Percentiles rank a stretch among this genome's conserved stretches.
phyloP scores from a whole-genome alignment of 192 early-diverging fungal genomes.

The Gonapodya prolifera region DNA sequence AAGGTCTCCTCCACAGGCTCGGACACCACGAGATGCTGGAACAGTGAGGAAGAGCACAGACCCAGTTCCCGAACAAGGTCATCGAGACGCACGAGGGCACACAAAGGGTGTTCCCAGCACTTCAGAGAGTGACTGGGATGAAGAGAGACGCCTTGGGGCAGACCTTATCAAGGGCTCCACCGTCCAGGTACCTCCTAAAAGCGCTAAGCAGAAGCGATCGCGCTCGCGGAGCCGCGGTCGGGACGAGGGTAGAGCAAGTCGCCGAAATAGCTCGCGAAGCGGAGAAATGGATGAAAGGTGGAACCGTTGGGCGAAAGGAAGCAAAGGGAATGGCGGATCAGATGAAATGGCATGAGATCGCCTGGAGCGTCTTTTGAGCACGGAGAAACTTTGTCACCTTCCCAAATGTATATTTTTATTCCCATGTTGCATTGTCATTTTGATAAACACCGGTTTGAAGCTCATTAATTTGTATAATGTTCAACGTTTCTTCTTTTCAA shows the following conservation, averaged over 20 bases:
- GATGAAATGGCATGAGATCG: background rate
- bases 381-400: background rate
- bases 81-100: background rate
- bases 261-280: background rate
- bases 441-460: background rate
- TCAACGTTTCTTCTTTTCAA: background rate
- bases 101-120: background rate
- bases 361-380: background rate
- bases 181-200: background rate
- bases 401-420: background rate
- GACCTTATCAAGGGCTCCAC: background rate
- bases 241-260: background rate
- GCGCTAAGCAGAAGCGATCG: background rate
- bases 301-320: background rate
- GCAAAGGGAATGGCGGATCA: background rate
- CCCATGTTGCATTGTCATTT: background rate
- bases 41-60: background rate
- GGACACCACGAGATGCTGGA: background rate
- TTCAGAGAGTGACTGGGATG: background rate
- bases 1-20: background rate
- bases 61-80: background rate
- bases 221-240: background rate
- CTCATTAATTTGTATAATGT: background rate
- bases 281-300: background rate
- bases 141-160: background rate